phyloP scores from a whole-genome alignment of 2,329 filamentous ascomycete species.

The Pyricularia grisea region DNA sequence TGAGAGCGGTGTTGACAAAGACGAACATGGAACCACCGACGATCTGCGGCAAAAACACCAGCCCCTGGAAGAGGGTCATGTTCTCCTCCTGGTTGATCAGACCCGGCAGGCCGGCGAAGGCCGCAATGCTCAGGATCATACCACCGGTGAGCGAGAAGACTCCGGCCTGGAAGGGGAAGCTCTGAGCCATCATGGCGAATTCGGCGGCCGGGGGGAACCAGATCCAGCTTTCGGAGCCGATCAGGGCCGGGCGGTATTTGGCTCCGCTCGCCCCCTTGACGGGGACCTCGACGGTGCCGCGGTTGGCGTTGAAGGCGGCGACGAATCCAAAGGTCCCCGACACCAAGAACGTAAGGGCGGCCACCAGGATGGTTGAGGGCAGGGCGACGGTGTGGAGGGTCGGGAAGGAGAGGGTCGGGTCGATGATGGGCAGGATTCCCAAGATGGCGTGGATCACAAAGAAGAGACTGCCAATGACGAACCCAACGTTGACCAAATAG shows the following conservation, averaged over 20 bases:
- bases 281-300: conserved; percentile 3
- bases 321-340: neutral
- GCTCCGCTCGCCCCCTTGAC: neutral
- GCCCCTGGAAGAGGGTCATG: conserved; percentile 5
- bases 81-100: neutral
- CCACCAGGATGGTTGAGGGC: neutral
- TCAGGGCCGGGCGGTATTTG: conserved; percentile 1
- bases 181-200: neutral
- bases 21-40: conserved; percentile 9
- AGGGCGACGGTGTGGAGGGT: conserved; percentile 2
- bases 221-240: neutral
- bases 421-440: conserved; percentile 4
- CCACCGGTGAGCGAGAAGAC: neutral
- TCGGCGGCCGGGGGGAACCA: neutral
- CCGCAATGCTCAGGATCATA: neutral
- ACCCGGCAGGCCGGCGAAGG: conserved; percentile 1
- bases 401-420: conserved; percentile 1
- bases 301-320: conserved; percentile 1
- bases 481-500: conserved; percentile 14
- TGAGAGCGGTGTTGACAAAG: conserved; percentile 8
- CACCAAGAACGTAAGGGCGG: neutral
- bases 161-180: neutral
- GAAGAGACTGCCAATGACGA: conserved; percentile 10
- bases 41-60: conserved; percentile 8
- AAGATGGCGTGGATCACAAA: conserved; percentile 8